These are phyloP conservation scores for Pseudoturritis turrita DNA, from an alignment of 345 rosid genomes.

Conservation along the genomic window DNA sequence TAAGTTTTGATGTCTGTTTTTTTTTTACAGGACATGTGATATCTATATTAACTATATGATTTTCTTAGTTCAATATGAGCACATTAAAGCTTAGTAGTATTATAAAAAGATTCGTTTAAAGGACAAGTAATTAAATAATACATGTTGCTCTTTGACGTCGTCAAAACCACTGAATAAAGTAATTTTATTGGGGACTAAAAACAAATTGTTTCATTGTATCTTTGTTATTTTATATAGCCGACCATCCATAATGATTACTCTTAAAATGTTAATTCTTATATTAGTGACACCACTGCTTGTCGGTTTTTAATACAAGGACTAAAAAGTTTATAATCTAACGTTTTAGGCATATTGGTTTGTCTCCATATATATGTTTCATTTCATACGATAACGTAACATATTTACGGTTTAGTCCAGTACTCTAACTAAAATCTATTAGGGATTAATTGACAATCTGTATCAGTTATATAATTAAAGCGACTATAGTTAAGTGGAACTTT, in stretches of 20 bases:
- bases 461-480: neutral
- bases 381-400: neutral
- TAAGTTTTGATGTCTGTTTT: neutral
- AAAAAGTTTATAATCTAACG: neutral
- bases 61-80: neutral
- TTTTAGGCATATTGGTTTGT: neutral
- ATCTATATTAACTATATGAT: neutral
- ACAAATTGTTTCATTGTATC: neutral
- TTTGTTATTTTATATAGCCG: slow-evolving; percentile 24
- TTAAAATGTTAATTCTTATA: slow-evolving; percentile 17
- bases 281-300: slow-evolving; percentile 24
- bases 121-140: neutral
- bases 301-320: neutral
- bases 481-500: neutral
- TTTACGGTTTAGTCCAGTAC: neutral
- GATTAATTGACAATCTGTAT: neutral
- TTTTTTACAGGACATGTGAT: neutral
- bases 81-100: neutral
- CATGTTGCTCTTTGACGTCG: slow-evolving; percentile 28
- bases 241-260: slow-evolving; percentile 26
- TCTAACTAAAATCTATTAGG: neutral
- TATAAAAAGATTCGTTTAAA: neutral
- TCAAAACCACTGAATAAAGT: slow-evolving; percentile 30
- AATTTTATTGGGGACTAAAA: neutral
- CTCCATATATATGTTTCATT: neutral